A percentile compares a stretch with the other conserved stretches of the same genome.
Conservation (phyloP, 495 filamentous ascomycete genomes). For the Neurospora cerealis region DNA sequence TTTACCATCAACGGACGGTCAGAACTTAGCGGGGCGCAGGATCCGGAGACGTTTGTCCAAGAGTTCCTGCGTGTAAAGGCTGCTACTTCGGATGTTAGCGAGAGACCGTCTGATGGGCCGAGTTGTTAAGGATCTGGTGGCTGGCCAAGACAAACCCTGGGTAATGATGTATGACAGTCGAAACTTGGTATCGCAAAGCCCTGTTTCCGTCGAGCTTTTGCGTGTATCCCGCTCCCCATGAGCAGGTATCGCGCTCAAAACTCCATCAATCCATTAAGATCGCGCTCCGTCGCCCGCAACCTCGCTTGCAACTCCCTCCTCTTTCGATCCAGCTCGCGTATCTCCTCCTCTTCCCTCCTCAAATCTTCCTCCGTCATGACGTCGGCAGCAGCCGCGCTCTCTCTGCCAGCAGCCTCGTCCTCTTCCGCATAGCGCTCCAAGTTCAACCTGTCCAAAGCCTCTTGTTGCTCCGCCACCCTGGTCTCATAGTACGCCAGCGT, state of each 20-base stretch:
- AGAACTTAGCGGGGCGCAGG: slow-evolving; percentile 55
- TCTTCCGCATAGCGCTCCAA: slow-evolving; percentile 36
- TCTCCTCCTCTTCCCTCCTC: slow-evolving; percentile 65
- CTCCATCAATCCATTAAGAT: slow-evolving; percentile 55
- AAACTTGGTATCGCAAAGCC: neutral
- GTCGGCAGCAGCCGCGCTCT: slow-evolving; percentile 27
- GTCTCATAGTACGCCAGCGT: slow-evolving; percentile 73
- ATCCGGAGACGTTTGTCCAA: slow-evolving; percentile 44
- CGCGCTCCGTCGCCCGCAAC: slow-evolving; percentile 69
- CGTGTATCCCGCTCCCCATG: neutral
- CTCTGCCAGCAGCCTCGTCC: slow-evolving; percentile 29
- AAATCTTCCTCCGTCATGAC: slow-evolving; percentile 67
- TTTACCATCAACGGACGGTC: slow-evolving; percentile 57
- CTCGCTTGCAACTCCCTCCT: slow-evolving; percentile 69
- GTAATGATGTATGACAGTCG: neutral
- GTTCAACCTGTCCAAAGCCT: slow-evolving; percentile 66
- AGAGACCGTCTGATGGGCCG: neutral
- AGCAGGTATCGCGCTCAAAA: slow-evolving; percentile 11
- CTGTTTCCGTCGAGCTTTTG: neutral
- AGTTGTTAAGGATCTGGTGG: slow-evolving; percentile 2
- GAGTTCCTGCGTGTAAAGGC: slow-evolving; percentile 44
- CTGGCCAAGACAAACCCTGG: neutral
- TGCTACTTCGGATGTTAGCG: slow-evolving; percentile 10
- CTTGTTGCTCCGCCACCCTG: slow-evolving; percentile 66
- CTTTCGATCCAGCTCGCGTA: slow-evolving; percentile 63